These are phyloP conservation scores for Triticum timopheevii DNA, from an alignment of 176 grass and related monocot species.

Conservation along the genomic window DNA sequence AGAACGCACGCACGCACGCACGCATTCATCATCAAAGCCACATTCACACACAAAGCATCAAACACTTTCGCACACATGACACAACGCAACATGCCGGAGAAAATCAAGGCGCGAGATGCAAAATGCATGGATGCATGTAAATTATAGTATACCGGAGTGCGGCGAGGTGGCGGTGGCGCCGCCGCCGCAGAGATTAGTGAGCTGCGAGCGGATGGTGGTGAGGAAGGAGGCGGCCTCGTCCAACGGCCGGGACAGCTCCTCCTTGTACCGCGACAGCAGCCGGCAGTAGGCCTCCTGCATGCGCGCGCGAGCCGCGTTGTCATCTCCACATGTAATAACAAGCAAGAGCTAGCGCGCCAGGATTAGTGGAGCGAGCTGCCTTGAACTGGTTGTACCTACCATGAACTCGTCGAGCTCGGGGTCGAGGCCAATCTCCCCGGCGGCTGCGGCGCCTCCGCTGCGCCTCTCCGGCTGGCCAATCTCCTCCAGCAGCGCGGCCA, in stretches of 20 bases:
- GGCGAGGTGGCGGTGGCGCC: slow-evolving; percentile 32
- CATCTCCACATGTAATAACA: slow-evolving; percentile 62
- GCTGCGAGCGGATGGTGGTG: slow-evolving; percentile 77
- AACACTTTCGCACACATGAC: background rate
- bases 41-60: slow-evolving; percentile 22
- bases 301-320: background rate
- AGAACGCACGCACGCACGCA: slow-evolving; percentile 35
- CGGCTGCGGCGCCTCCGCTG: background rate
- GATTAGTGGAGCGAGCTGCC: background rate
- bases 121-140: background rate
- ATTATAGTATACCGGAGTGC: slow-evolving; percentile 31
- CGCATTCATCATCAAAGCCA: slow-evolving; percentile 45
- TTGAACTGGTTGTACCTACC: slow-evolving; percentile 37
- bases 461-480: slow-evolving; percentile 56
- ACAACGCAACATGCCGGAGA: background rate
- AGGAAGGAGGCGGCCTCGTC: slow-evolving; percentile 92
- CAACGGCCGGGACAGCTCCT: slow-evolving; percentile 86
- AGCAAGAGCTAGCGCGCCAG: background rate
- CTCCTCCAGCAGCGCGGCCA: slow-evolving; percentile 80
- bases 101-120: background rate
- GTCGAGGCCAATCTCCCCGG: slow-evolving; percentile 59
- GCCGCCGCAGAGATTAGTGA: slow-evolving; percentile 65
- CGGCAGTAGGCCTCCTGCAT: slow-evolving; percentile 82
- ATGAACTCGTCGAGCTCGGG: slow-evolving; percentile 99
- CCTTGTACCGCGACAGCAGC: slow-evolving; percentile 75